Conservation (phyloP, 257 asterid species). For the Fraxinus quadrangulata region DNA sequence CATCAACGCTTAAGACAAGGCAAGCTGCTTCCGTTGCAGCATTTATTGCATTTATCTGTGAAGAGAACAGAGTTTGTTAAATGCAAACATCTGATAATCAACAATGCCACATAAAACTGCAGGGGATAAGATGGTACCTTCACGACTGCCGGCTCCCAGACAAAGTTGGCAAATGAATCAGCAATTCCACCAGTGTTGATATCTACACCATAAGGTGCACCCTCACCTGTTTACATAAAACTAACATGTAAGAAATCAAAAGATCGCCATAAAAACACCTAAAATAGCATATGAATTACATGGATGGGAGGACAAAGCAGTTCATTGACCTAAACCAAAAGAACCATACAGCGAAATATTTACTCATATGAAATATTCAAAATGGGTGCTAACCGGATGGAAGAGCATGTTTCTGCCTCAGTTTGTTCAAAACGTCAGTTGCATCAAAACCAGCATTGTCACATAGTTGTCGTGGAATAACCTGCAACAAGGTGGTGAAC, state of each 20-base stretch:
- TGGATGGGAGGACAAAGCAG: not conserved
- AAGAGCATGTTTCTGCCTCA: slow-evolving; percentile 47
- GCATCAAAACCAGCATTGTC: slow-evolving; percentile 59
- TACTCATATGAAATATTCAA: not conserved
- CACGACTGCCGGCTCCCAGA: slow-evolving; percentile 90
- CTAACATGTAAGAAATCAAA: not conserved
- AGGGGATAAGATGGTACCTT: slow-evolving; percentile 45
- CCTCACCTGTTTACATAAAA: slow-evolving; percentile 42
- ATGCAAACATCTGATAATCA: not conserved
- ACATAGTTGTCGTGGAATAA: slow-evolving; percentile 52
- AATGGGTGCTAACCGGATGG: slow-evolving; percentile 33
- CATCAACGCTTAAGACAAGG: slow-evolving; percentile 78
- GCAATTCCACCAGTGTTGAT: slow-evolving; percentile 63
- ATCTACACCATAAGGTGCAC: slow-evolving; percentile 57
- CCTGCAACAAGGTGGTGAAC: slow-evolving; percentile 25
- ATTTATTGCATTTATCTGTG: slow-evolving; percentile 79
- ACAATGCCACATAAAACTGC: not conserved
- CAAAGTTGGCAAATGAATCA: slow-evolving; percentile 75
- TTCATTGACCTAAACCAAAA: not conserved
- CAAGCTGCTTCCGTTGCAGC: slow-evolving; percentile 96
- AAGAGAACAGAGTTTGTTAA: not conserved
- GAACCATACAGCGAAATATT: not conserved
- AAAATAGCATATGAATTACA: not conserved
- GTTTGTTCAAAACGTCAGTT: slow-evolving; percentile 46
- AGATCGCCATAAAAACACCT: not conserved